These are phyloP conservation scores for Ustilago cynodontis DNA, from an alignment of 1,284 basidiomycete genomes.

Conservation along the genomic window DNA sequence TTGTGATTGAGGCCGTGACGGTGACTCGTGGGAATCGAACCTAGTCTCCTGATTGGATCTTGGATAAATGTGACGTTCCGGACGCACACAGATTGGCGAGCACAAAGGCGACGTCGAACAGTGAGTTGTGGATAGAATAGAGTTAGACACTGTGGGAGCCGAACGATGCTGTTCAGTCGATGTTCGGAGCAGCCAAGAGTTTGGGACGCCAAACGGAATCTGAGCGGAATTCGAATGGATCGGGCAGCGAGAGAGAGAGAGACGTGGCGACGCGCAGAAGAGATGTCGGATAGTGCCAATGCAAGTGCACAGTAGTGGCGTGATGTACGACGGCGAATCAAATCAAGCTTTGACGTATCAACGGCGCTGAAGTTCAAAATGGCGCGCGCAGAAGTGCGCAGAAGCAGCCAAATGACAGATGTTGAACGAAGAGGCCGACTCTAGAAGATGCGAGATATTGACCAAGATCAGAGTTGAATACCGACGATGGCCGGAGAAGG, in stretches of 20 bases:
- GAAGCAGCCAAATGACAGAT: neutral
- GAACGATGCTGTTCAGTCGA: constrained; percentile 14
- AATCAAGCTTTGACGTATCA: neutral
- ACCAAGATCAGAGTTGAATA: neutral
- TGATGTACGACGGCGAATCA: neutral
- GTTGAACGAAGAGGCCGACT: neutral
- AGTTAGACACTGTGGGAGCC: constrained; percentile 2
- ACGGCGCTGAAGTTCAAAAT: neutral
- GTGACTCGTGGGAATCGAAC: constrained; percentile 8
- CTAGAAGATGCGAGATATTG: neutral
- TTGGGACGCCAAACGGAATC: neutral
- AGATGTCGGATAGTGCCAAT: constrained; percentile 16
- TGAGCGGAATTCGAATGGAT: neutral
- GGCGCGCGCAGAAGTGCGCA: constrained; percentile 2
- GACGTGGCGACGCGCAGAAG: constrained; percentile 5
- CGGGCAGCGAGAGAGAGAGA: neutral
- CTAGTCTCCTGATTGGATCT: neutral
- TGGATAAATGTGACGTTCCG: neutral
- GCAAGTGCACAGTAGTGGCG: neutral
- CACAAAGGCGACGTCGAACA: neutral
- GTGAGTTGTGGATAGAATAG: neutral
- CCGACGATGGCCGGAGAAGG: neutral
- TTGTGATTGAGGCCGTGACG: neutral
- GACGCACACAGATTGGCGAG: neutral
- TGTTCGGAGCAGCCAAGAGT: neutral